Percentiles rank a stretch among this genome's conserved stretches.
Evolutionary conservation across 345 rosid species (phyloP).

Genomic region (Eucalyptus polyanthemos): DNA sequence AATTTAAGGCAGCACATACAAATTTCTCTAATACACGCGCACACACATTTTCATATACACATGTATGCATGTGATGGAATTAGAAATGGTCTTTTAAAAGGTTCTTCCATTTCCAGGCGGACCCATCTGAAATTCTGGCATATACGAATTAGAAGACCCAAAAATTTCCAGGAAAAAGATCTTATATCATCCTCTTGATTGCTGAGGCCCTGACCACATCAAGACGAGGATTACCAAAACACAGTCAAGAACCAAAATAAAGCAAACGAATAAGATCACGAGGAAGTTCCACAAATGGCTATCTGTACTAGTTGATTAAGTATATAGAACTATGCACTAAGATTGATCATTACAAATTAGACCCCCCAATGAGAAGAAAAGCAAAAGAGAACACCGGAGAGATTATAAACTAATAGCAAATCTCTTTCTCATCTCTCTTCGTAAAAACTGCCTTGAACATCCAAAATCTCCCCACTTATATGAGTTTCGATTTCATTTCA

Average conservation of each 20-base stretch:
- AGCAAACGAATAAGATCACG: background rate
- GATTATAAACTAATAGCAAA: background rate
- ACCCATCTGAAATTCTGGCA: background rate
- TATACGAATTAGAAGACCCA: background rate
- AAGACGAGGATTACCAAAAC: background rate
- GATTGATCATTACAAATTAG: background rate
- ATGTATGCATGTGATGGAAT: background rate
- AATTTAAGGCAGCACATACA: background rate
- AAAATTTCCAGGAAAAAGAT: background rate
- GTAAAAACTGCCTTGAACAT: background rate
- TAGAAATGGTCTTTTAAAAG: background rate
- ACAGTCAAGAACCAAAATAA: background rate
- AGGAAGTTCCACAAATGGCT: background rate
- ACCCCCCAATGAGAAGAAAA: background rate
- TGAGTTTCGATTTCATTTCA: conserved; percentile 4
- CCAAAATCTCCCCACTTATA: background rate
- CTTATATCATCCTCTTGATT: background rate
- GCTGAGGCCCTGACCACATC: background rate
- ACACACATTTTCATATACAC: background rate
- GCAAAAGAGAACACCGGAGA: background rate
- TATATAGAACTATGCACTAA: background rate
- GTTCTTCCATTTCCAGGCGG: background rate
- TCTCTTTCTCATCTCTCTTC: background rate
- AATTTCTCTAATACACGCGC: background rate
- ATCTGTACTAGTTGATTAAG: background rate